Evolutionary conservation across 805 yeast genomes (phyloP), one percentile per base, ranked within the genome.

Genomic region (Lachancea nothofagi): DNA sequence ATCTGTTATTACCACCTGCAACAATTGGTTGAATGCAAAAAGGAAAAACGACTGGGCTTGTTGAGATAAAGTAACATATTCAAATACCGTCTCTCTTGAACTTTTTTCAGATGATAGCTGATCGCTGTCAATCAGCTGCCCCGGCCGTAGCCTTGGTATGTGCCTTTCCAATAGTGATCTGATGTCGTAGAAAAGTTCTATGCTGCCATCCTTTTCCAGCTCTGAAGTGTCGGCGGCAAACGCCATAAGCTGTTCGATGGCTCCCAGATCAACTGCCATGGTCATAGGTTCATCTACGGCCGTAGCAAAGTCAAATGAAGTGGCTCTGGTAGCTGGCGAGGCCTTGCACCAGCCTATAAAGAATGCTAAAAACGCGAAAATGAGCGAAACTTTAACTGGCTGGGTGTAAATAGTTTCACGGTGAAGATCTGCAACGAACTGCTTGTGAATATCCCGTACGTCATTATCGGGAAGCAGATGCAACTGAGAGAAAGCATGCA

Each of bases 311-410:
- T 79, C 80, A 44, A 68, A 73, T 22, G 66, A 62, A 15, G 57
- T 49, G 0, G 69, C 66, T 44, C 82, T 66, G 5, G 55, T 37
- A 2, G 65, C 53, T 3, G 69, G 65, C 2, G 54, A 46, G 7
- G 60, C 46, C 51, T 81, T 83, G 55, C 87, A 80, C 89, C 88
- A 81, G 6, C 73, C 69, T 38, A 78, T 74, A 50, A 81, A 78
- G 36, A 67, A 67, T 1, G 83, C 70, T 35, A 78, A 64, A 48
- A 80, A 80, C 5, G 74, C 65, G 30, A 72, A 58, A 1, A 74
- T 60, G 1, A 78, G 55, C 2, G 76, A 55, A 21, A 77, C 75
- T 44, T 67, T 70, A 2, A 71, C 51, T 1, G 80, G 80, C n/a
- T 56, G 57, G 15, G 65, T 58, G 29, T 74, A 68, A 9, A 80